Percentiles rank a stretch among this genome's conserved stretches.
phyloP scores from a whole-genome alignment of 2,329 filamentous ascomycete species.

The Clarireedia paspali region DNA sequence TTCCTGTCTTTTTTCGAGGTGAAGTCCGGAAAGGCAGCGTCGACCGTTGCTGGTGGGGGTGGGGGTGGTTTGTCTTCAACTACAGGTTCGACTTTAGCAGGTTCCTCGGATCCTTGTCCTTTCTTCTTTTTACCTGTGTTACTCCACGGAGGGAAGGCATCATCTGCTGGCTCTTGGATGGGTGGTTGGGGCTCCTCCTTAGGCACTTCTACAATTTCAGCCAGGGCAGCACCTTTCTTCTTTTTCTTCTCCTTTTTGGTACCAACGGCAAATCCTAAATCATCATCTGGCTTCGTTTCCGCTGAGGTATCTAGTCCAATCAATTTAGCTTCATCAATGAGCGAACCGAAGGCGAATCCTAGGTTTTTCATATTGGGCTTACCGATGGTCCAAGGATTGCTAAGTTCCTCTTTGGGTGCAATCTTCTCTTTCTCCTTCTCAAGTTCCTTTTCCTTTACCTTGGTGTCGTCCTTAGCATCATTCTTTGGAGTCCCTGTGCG shows the following conservation, averaged over 20 bases:
- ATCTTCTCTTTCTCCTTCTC: conserved; percentile 23
- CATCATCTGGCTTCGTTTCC: conserved; percentile 32
- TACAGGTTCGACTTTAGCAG: conserved; percentile 35
- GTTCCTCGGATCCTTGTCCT: conserved; percentile 24
- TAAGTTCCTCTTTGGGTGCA: conserved; percentile 36
- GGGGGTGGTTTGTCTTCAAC: conserved; percentile 26
- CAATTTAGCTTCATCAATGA: conserved; percentile 34
- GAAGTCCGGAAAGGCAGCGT: conserved; percentile 25
- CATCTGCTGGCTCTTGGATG: conserved; percentile 27
- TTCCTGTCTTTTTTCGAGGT: conserved; percentile 44
- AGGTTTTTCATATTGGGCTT: conserved; percentile 48
- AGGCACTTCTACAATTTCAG: conserved; percentile 9
- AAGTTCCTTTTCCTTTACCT: conserved; percentile 12
- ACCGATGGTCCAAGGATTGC: conserved; percentile 42
- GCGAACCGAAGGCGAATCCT: conserved; percentile 40
- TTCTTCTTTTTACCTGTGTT: conserved; percentile 40
- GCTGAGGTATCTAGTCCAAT: conserved; percentile 19
- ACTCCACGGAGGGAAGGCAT: conserved; percentile 46
- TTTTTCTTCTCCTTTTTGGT: conserved; percentile 42
- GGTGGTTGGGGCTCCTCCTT: conserved; percentile 20
- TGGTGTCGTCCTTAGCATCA: background rate
- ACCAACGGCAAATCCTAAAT: conserved; percentile 29
- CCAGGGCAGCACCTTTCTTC: conserved; percentile 29
- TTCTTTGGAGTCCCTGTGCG: background rate
- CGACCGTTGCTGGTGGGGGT: background rate